These are phyloP conservation scores for Kurtzmaniella fragi DNA, from an alignment of 805 yeast genomes.

Conservation along the genomic window DNA sequence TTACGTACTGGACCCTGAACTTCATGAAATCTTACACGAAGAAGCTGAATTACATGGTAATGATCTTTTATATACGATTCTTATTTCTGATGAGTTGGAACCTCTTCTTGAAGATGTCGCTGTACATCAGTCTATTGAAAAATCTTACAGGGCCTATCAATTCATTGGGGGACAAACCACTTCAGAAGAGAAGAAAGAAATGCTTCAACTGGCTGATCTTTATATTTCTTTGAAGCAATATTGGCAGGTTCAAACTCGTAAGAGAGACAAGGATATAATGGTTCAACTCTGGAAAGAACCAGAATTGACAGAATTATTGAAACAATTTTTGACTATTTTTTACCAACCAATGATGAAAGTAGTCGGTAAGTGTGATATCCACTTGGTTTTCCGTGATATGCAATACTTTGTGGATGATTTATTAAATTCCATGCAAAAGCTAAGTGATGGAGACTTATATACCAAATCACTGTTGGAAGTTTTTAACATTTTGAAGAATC, in stretches of 20 bases:
- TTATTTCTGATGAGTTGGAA: conserved; percentile 14
- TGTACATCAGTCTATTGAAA: conserved; percentile 6
- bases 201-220: conserved; percentile 17
- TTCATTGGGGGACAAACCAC: conserved; percentile 1
- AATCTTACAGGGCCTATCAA: conserved; percentile 17
- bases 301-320: conserved; percentile 67
- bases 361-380: conserved; percentile 33
- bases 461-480: conserved; percentile 49
- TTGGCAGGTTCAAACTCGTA: conserved; percentile 59
- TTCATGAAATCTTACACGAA: conserved; percentile 13
- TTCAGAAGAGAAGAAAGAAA: conserved; percentile 3
- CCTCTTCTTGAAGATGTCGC: conserved; percentile 13
- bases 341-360: conserved; percentile 38
- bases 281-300: conserved; percentile 83
- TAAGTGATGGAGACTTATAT: conserved; percentile 53
- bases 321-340: conserved; percentile 54
- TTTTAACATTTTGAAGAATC: conserved; percentile 58
- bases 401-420: conserved; percentile 45
- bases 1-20: conserved; percentile 13
- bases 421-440: conserved; percentile 57
- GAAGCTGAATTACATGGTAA: conserved; percentile 20
- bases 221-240: conserved; percentile 56
- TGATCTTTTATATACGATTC: conserved; percentile 20
- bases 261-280: conserved; percentile 70
- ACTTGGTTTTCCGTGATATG: conserved; percentile 31